Evolutionary conservation across 2,329 filamentous ascomycete genomes (phyloP).

Genomic region (Ascochyta koolunga): DNA sequence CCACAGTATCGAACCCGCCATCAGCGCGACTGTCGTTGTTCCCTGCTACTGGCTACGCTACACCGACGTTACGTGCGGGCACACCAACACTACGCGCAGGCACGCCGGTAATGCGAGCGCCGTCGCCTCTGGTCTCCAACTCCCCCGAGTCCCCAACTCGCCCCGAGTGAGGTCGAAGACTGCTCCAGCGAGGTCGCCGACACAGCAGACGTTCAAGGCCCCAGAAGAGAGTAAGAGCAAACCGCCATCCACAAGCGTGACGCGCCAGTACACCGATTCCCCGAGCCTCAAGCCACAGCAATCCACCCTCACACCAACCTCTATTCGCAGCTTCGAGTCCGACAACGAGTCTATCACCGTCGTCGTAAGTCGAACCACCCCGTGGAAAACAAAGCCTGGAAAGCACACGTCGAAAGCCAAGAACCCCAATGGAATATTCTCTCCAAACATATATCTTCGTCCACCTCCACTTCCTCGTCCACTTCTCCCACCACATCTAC

Average conservation of each 20-base stretch:
- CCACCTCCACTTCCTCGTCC: not conserved
- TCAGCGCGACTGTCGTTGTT: constrained; percentile 43
- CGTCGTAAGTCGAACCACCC: constrained; percentile 25
- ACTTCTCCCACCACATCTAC: not conserved
- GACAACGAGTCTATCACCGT: constrained; percentile 39
- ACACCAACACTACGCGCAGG: constrained; percentile 16
- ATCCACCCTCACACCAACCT: constrained; percentile 33
- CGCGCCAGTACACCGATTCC: constrained; percentile 15
- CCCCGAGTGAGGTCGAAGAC: constrained; percentile 36
- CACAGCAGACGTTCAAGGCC: constrained; percentile 28
- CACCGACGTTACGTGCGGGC: constrained; percentile 10
- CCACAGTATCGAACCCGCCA: constrained; percentile 33
- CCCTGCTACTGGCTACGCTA: constrained; percentile 30
- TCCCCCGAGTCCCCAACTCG: constrained; percentile 27
- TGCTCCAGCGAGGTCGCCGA: constrained; percentile 37
- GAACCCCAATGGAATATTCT: constrained; percentile 43
- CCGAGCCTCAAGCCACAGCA: constrained; percentile 21
- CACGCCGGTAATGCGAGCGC: constrained; percentile 24
- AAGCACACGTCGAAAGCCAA: constrained; percentile 29
- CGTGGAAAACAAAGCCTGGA: constrained; percentile 24
- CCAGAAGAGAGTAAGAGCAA: constrained; percentile 11
- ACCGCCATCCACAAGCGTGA: constrained; percentile 9
- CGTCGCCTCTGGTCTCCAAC: constrained; percentile 33
- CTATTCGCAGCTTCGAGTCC: constrained; percentile 38
- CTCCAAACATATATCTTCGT: constrained; percentile 21